Conservation (phyloP, 371 early-diverging fungal species). For the Mortierella sp. region DNA sequence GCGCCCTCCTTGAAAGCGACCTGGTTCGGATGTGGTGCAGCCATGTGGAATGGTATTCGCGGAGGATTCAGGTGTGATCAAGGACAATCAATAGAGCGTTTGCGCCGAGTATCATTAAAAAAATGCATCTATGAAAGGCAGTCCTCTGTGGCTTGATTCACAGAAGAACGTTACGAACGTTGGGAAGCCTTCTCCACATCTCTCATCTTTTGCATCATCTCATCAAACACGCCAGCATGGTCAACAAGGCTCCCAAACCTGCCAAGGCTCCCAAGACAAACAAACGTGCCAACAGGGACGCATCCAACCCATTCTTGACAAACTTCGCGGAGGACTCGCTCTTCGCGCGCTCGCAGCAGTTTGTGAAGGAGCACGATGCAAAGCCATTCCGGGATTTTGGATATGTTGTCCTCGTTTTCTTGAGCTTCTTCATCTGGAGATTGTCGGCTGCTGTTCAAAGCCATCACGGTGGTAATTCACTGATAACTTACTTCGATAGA, state of each 20-base stretch:
- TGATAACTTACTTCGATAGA: not conserved
- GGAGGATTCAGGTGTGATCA: not conserved
- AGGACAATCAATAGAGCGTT: not conserved
- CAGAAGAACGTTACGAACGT: too few relatives aligned
- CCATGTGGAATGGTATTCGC: constrained; percentile 12
- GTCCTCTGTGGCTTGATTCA: not conserved
- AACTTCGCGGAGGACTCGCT: constrained; percentile 37
- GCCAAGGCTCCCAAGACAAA: constrained; percentile 39
- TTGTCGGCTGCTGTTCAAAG: constrained; percentile 21
- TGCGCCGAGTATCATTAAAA: too few relatives aligned
- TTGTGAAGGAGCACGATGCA: constrained; percentile 46
- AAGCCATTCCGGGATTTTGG: constrained; percentile 53
- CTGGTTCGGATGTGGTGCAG: constrained; percentile 66
- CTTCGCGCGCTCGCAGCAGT: constrained; percentile 45
- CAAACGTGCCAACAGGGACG: constrained; percentile 19
- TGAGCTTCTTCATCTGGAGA: constrained; percentile 36
- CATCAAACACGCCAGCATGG: constrained; percentile 21
- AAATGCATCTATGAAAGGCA: too few relatives aligned
- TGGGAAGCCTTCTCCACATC: too few relatives aligned
- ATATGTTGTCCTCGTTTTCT: constrained; percentile 23
- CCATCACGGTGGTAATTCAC: constrained; percentile 11
- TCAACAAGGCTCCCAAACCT: constrained; percentile 52
- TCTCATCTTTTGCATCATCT: too few relatives aligned
- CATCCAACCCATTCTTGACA: constrained; percentile 4
- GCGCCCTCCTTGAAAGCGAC: constrained; percentile 73